Conservation (phyloP, 1,139 yeast species). For the Candida freyschussii region DNA sequence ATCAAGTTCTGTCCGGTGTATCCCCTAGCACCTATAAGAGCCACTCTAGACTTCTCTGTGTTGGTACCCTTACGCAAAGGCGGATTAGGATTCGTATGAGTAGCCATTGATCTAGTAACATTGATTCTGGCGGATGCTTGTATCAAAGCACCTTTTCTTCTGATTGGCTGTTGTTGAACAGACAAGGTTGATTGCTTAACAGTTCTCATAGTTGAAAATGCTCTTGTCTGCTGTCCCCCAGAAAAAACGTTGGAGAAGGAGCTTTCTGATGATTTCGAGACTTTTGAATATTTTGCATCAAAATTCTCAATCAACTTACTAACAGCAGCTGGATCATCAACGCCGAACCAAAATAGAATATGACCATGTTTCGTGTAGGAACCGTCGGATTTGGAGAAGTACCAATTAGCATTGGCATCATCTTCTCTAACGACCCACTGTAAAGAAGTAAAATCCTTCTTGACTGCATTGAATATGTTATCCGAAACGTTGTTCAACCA, state of each 20-base stretch:
- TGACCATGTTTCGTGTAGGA: conserved; percentile 87
- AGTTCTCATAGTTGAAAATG: conserved; percentile 28
- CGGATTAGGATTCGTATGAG: conserved; percentile 63
- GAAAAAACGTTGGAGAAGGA: conserved; percentile 40
- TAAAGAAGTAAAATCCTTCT: conserved; percentile 64
- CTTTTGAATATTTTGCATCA: conserved; percentile 32
- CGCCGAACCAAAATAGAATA: conserved; percentile 93
- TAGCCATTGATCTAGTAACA: conserved; percentile 32
- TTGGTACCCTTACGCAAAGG: conserved; percentile 62
- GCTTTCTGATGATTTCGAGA: conserved; percentile 28
- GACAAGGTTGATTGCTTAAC: conserved; percentile 4
- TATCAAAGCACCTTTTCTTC: background rate
- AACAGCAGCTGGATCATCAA: conserved; percentile 57
- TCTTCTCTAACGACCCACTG: conserved; percentile 91
- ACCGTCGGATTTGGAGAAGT: conserved; percentile 89
- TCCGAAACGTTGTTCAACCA: conserved; percentile 98
- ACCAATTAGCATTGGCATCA: conserved; percentile 89
- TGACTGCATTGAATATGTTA: conserved; percentile 80
- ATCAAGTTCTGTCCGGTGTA: conserved; percentile 94
- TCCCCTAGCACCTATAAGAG: conserved; percentile 97
- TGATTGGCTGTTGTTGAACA: conserved; percentile 1
- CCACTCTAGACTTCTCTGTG: conserved; percentile 61
- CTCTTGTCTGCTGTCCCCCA: conserved; percentile 34
- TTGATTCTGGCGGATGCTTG: background rate
- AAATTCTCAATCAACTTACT: conserved; percentile 64